Percentiles rank a stretch among this genome's conserved stretches.
phyloP scores from a whole-genome alignment of 2,329 filamentous ascomycete species.

The Akanthomyces muscarius region DNA sequence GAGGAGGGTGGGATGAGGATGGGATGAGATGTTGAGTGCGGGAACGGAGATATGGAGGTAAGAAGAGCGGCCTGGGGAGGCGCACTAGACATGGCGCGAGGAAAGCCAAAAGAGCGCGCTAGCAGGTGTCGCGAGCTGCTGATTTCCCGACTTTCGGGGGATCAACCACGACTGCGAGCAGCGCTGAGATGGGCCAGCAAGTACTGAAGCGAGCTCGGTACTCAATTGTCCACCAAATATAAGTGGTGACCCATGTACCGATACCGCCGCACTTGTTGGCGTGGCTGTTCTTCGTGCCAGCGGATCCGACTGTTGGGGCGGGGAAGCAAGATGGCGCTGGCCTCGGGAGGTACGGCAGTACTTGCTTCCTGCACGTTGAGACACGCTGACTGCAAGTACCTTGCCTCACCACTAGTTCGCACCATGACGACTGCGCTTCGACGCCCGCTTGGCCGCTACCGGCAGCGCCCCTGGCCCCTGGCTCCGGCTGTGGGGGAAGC shows the following conservation, averaged over 20 bases:
- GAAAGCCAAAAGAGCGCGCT: neutral
- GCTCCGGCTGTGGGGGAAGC: neutral
- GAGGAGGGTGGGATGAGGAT: neutral
- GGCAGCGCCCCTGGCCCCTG: neutral
- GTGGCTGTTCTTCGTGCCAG: neutral
- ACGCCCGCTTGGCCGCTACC: neutral
- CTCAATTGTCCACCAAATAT: neutral
- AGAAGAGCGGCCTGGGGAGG: neutral
- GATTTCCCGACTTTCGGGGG: neutral
- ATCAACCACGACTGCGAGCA: neutral
- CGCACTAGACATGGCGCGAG: neutral
- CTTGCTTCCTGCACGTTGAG: neutral
- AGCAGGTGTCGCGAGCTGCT: neutral
- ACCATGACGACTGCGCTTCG: neutral
- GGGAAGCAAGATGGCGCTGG: neutral
- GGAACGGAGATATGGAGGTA: constrained; percentile 13
- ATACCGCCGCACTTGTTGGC: neutral
- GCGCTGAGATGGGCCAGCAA: neutral
- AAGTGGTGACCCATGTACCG: neutral
- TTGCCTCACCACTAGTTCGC: neutral
- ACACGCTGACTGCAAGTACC: neutral
- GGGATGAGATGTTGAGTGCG: constrained; percentile 17
- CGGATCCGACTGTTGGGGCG: constrained; percentile 11
- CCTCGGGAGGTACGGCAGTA: neutral
- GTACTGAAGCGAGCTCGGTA: neutral